phyloP scores from a whole-genome alignment of 352 stramenopile species.

The Globisporangium perplexum region DNA sequence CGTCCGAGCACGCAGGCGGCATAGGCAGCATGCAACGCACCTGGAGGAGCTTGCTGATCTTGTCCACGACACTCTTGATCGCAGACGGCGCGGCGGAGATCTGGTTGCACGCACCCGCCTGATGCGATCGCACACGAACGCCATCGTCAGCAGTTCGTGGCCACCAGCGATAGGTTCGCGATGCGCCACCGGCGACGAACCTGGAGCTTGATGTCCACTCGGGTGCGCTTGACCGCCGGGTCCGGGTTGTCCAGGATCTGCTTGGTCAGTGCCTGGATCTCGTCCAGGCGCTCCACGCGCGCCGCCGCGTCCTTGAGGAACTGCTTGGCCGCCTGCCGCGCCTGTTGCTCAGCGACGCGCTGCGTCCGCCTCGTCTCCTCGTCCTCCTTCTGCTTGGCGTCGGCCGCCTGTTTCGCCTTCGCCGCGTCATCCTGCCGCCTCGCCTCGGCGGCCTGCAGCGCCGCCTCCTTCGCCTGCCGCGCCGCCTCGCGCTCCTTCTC shows the following conservation, averaged over 20 bases:
- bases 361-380: slow-evolving; percentile 22
- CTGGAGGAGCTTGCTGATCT: slow-evolving; percentile 60
- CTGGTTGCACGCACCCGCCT: slow-evolving; percentile 79
- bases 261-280: slow-evolving; percentile 34
- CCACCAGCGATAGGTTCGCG: not conserved
- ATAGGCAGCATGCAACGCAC: slow-evolving; percentile 18
- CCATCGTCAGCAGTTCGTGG: not conserved
- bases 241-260: slow-evolving; percentile 48
- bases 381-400: slow-evolving; percentile 20
- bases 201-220: slow-evolving; percentile 64
- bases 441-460: slow-evolving; percentile 12
- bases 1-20: not conserved
- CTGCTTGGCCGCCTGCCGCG: slow-evolving; percentile 29
- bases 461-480: slow-evolving; percentile 14
- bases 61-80: slow-evolving; percentile 59
- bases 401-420: slow-evolving; percentile 20
- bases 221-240: slow-evolving; percentile 50
- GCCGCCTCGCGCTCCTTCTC: slow-evolving; percentile 30
- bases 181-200: slow-evolving; percentile 12
- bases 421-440: slow-evolving; percentile 14
- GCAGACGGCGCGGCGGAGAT: slow-evolving; percentile 62
- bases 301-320: slow-evolving; percentile 36
- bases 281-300: slow-evolving; percentile 41
- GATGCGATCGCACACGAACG: not conserved
- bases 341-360: slow-evolving; percentile 26